Evolutionary conservation across 164 flowering plant genomes (phyloP), one percentile per base, ranked within the genome.

Genomic region (Magnolia sinica): DNA sequence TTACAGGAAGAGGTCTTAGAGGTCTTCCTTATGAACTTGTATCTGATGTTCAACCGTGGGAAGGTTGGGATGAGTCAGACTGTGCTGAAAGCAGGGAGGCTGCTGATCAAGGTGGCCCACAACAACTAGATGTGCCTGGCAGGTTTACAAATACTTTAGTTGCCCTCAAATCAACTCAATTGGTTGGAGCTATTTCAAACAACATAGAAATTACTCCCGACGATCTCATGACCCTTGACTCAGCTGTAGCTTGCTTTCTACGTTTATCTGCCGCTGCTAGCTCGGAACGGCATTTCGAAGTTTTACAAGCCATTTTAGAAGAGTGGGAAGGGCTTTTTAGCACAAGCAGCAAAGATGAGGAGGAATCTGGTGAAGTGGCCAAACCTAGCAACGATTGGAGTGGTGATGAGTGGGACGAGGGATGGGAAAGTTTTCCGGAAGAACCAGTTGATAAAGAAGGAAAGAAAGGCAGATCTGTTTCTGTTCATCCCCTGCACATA

Each of bases 341-440:
- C 14, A 55, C 61, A 11, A 66, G 50, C 50, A 66, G 19, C 72
- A 77, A 72, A 72, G 82, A 78, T 49, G 83, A 84, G 50, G 81
- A 79, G 74, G 75, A 79, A 70, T 66, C 87, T 76, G 72, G 51
- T 31, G 87, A 87, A 73, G 78, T 67, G 19, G 14, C 24, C 5
- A 16, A 16, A 16, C 67, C 88, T 51, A 92, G 74, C 74, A 85
- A 87, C 58, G 79, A 80, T 77, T 96, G 99, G 99, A 79, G 78
- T 81, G 81, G 74, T 77, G 94, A 92, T 76, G 90, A 85, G 73
- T 96, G 98, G 99, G 96, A 91, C 74, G 98, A 91, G 70, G 98
- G 96, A 59, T 96, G 99, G 98, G 99, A 93, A 77, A 95, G 87
- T 81, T 91, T 92, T 80, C 93, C 90, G 77, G 98, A 93, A 75